These are phyloP conservation scores for Parachaetomium inaequale DNA, from an alignment of 495 filamentous ascomycete species.

Conservation along the genomic window DNA sequence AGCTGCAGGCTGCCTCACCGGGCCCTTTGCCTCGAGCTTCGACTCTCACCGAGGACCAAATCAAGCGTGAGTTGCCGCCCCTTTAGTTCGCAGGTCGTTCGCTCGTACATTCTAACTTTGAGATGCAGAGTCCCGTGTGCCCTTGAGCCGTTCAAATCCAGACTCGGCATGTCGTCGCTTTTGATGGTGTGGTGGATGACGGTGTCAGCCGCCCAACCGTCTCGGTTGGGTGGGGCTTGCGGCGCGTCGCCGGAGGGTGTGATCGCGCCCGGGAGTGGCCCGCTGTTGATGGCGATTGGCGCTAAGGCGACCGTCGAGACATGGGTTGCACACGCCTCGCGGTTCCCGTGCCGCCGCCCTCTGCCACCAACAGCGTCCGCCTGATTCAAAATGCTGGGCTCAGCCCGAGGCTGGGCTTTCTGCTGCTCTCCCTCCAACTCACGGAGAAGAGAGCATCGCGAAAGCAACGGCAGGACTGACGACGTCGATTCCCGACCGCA, in stretches of 20 bases:
- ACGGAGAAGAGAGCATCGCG: neutral
- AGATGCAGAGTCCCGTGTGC: neutral
- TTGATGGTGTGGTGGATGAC: neutral
- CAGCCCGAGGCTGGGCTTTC: neutral
- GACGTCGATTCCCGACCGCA: neutral
- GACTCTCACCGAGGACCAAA: neutral
- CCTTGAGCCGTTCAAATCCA: neutral
- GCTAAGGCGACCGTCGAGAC: constrained; percentile 13
- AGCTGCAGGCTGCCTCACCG: neutral
- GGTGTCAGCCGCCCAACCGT: constrained; percentile 8
- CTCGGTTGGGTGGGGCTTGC: constrained; percentile 9
- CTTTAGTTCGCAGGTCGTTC: neutral
- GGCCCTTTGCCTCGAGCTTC: neutral
- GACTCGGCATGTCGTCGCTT: neutral
- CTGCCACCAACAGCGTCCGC: constrained; percentile 5
- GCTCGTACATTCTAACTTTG: neutral
- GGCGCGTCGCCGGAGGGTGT: constrained; percentile 1
- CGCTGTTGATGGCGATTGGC: neutral
- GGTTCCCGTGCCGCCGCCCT: constrained; percentile 15
- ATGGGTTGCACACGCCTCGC: neutral
- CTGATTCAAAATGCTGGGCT: constrained; percentile 11
- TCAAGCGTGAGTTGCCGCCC: neutral
- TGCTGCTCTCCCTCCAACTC: neutral
- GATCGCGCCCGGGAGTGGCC: constrained; percentile 6
- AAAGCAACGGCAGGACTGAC: neutral